Evolutionary conservation across 345 rosid genomes (phyloP).

Genomic region (Raphanus sativus): DNA sequence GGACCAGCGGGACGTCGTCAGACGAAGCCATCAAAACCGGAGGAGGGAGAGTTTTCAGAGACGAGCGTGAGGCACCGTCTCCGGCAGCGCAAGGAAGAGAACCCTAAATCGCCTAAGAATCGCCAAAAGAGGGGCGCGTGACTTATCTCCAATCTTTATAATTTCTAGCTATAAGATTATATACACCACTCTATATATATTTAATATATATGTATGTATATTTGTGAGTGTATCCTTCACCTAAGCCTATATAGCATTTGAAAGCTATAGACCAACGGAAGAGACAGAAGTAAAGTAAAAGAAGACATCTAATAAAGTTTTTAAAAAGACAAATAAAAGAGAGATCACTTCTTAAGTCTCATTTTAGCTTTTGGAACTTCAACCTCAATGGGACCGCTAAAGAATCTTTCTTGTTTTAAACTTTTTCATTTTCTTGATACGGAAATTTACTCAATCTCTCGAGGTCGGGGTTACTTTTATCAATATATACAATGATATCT

Average conservation of each 20-base stretch:
- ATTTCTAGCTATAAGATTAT: neutral
- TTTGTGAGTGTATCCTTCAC: conserved; percentile 16
- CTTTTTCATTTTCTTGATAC: neutral
- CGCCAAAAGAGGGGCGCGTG: too few relatives aligned
- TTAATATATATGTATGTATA: neutral
- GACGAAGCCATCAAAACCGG: too few relatives aligned
- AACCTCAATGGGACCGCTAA: conserved; percentile 29
- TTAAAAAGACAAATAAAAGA: neutral
- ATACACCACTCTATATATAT: neutral
- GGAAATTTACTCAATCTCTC: conserved; percentile 25
- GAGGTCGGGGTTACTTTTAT: conserved; percentile 24
- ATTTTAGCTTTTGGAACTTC: conserved; percentile 28
- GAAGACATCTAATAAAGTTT: conserved; percentile 26
- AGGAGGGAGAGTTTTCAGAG: too few relatives aligned
- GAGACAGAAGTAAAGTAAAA: conserved; percentile 15
- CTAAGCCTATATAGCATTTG: conserved; percentile 25
- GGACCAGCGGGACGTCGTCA: too few relatives aligned
- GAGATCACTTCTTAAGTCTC: conserved; percentile 24
- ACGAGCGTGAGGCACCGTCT: too few relatives aligned
- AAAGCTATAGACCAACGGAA: conserved; percentile 35
- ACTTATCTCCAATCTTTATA: too few relatives aligned
- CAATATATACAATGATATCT: conserved; percentile 1
- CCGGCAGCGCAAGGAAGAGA: too few relatives aligned
- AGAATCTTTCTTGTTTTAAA: conserved; percentile 28
- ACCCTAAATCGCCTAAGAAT: too few relatives aligned